Base-by-base conservation (phyloP, 345 rosid species). In the Gossypium rotundifolium region DNA sequence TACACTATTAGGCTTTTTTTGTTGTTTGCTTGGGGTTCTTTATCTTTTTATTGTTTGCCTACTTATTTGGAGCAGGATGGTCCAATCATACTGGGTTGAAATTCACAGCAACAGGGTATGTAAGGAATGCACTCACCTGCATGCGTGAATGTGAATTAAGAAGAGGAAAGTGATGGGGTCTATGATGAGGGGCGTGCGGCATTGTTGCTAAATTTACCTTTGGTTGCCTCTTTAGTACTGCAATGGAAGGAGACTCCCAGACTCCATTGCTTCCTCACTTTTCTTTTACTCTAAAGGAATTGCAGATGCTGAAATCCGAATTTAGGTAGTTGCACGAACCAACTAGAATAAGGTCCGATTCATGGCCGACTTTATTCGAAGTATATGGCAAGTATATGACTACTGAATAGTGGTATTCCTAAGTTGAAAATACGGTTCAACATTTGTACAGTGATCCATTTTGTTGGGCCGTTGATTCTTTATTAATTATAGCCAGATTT, bases 171-270 rank as follows among this genome's bases (percentile, higher is more conserved):
- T 45, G 33, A 33, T 16, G 40, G 62, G 62, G 7, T 22, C 62
- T 57, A 13, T 1, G 14, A 22, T 20, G 66, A 45, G 48, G 11
- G 66, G 17, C 2, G 45, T 17, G 40, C 2, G 45, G 66, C 46
- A 64, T 64, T 64, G 68, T 38, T 64, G 14, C 49, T 64, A 40
- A 63, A 25, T 1, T 38, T 40, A 64, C 68, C 68, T 64, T 64
- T 22, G 67, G 68, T n/a, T 64, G 22, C 48, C 46, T 38, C 68
- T 64, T 22, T 46, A 63, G n/a, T 22, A 46, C 18, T 22, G n/a
- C 53, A 65, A 14, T 20, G 53, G 33, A 17, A 52, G n/a, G 59
- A 54, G 7, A n/a, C 59, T n/a, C 23, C 25, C 17, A 23, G 10
- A 29, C 7, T 67, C 55, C 55, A 46, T 22, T 8, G 71, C 20